Evolutionary conservation across 257 asterid genomes (phyloP), one percentile per base, ranked within the genome.

Genomic region (Solanum boliviense): DNA sequence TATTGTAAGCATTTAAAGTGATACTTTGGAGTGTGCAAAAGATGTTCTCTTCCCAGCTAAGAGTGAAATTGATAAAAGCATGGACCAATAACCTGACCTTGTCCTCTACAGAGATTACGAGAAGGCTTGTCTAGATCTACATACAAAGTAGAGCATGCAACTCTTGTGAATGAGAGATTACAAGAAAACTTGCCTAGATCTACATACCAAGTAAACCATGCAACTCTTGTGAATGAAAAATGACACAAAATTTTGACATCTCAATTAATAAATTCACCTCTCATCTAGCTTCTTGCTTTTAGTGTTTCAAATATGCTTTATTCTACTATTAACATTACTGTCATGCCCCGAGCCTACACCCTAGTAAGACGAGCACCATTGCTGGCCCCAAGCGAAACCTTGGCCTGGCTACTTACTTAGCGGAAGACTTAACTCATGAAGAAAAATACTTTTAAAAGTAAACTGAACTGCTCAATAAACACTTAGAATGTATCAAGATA

Each of bases 1-100:
- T 5, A 44, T 93, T 36, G 85, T 90, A 60, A 89, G 92, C 90
- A 90, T 91, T 65, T 84, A 81, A 52, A 86, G 84, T 88, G 92
- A 75, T 85, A 32, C 74, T 56, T 83, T 87, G 20, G 89, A 86
- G 68, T 8, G 65, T 44, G 67, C 81, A 39, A 86, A 76, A 86
- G 62, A 46, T 82, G 74, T 65, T 32, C 62, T 72, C 86, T 76
- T 86, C 41, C 90, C 71, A 83, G 83, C 85, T 38, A 93, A 83
- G 35, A 13, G 25, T 27, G 89, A 86, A 89, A 90, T 18, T 38
- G 88, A 82, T 67, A 89, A 29, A 32, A 87, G 89, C 78, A 9
- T 88, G 84, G 86, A 85, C 89, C 8, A 86, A 86, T 91, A 27
- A 13, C 36, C n/a, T 13, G 46, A 13, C n/a, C 25, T 27, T 7